Evolutionary conservation across 192 early-diverging fungal genomes (phyloP).

Genomic region (Radiomyces spectabilis): DNA sequence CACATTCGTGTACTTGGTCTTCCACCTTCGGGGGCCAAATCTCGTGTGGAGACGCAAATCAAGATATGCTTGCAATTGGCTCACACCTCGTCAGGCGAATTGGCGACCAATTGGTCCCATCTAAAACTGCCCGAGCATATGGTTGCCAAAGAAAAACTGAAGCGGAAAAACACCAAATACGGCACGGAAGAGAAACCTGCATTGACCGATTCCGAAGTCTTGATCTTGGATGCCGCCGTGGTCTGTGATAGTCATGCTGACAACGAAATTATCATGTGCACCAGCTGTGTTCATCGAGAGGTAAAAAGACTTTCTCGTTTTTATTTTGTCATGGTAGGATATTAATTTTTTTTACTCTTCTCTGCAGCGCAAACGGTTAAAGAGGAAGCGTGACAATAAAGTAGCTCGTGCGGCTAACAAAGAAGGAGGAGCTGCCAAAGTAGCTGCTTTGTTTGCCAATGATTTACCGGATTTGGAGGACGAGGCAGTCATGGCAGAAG

Average conservation of each 20-base stretch:
- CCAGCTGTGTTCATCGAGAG: constrained; percentile 67
- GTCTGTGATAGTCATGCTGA: constrained; percentile 70
- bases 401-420: constrained; percentile 40
- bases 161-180: constrained; percentile 38
- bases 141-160: constrained; percentile 59
- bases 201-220: constrained; percentile 35
- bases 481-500: constrained; percentile 47
- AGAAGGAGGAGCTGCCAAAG: constrained; percentile 32
- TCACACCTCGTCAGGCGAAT: constrained; percentile 45
- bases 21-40: constrained; percentile 45
- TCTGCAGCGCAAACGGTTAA: constrained; percentile 32
- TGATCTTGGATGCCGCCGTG: constrained; percentile 62
- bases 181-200: constrained; percentile 25
- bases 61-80: constrained; percentile 70
- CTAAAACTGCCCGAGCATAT: constrained; percentile 65
- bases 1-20: constrained; percentile 28
- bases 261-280: constrained; percentile 61
- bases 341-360: not conserved
- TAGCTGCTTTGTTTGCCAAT: constrained; percentile 47
- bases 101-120: constrained; percentile 63
- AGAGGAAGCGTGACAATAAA: constrained; percentile 48
- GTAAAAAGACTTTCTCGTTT: constrained; percentile 20
- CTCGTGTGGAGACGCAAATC: constrained; percentile 81
- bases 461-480: constrained; percentile 35
- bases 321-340: constrained; percentile 26